Conservation (phyloP, 2,329 filamentous ascomycete genomes). For the Phyllosticta paracitricarpa region DNA sequence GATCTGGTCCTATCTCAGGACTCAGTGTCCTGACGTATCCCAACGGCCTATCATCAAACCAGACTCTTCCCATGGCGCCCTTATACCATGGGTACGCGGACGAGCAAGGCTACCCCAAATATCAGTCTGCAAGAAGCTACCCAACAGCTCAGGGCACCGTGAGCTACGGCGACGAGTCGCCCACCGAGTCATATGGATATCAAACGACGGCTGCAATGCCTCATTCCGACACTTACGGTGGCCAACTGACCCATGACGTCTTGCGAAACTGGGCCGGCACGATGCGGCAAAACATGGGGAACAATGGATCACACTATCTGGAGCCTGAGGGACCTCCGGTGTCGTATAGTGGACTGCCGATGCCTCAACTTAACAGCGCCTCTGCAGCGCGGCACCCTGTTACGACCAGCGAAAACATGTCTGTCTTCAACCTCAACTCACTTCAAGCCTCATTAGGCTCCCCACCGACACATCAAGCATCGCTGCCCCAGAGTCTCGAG, state of each 20-base stretch:
- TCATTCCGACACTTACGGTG: neutral
- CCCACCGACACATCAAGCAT: neutral
- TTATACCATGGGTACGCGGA: neutral
- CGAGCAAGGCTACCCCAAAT: neutral
- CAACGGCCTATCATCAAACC: neutral
- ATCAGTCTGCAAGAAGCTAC: neutral
- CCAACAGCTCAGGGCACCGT: neutral
- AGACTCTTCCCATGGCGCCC: neutral
- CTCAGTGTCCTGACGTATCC: neutral
- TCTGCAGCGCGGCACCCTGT: slow-evolving; percentile 1
- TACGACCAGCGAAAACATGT: slow-evolving; percentile 4
- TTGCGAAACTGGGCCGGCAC: neutral
- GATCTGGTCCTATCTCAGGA: neutral
- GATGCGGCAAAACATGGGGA: slow-evolving; percentile 3
- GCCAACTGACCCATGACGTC: neutral
- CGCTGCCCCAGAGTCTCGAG: neutral
- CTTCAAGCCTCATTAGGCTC: slow-evolving; percentile 4
- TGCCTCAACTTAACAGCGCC: slow-evolving; percentile 4
- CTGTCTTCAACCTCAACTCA: slow-evolving; percentile 9
- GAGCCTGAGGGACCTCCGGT: neutral
- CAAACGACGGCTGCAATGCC: neutral
- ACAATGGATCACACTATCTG: slow-evolving; percentile 1
- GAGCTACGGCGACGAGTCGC: slow-evolving; percentile 1
- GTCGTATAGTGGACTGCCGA: slow-evolving; percentile 1
- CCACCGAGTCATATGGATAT: slow-evolving; percentile 6